Conservation (phyloP, 192 early-diverging fungal genomes). For the Backusella circina region DNA sequence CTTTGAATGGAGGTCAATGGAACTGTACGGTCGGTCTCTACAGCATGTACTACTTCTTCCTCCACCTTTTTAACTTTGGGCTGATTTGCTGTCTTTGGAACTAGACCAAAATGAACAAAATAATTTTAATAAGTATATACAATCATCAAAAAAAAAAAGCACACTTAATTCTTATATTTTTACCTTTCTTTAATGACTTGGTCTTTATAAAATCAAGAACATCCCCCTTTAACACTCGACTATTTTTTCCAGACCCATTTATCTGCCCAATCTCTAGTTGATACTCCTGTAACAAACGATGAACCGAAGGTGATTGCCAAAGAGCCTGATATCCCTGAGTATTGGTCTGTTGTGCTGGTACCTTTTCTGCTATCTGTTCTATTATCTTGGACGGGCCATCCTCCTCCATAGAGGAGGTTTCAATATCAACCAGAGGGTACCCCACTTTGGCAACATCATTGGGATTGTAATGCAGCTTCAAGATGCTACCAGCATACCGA, state of each 20-base stretch:
- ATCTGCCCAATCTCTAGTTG: conserved; percentile 69
- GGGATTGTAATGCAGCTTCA: conserved; percentile 74
- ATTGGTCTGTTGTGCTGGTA: background rate
- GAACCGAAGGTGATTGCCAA: conserved; percentile 88
- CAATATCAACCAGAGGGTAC: conserved; percentile 59
- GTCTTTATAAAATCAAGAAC: conserved; percentile 54
- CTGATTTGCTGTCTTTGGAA: background rate
- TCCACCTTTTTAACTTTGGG: background rate
- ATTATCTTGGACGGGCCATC: background rate
- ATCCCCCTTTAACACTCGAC: conserved; percentile 89
- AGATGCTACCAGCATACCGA: conserved; percentile 83
- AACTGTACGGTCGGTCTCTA: conserved; percentile 25
- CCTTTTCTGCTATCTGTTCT: background rate
- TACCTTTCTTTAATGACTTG: conserved; percentile 6
- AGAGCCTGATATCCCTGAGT: background rate
- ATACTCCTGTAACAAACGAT: conserved; percentile 81
- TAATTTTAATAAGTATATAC: background rate
- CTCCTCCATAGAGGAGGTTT: conserved; percentile 24
- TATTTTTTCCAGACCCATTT: conserved; percentile 77
- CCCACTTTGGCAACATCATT: conserved; percentile 94
- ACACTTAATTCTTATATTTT: background rate
- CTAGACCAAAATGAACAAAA: background rate
- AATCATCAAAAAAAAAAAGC: background rate
- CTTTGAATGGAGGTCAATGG: conserved; percentile 89
- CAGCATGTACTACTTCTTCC: background rate